Base-by-base conservation (phyloP, 2,329 filamentous ascomycete species). In the Pseudopyrenochaeta lycopersici region DNA sequence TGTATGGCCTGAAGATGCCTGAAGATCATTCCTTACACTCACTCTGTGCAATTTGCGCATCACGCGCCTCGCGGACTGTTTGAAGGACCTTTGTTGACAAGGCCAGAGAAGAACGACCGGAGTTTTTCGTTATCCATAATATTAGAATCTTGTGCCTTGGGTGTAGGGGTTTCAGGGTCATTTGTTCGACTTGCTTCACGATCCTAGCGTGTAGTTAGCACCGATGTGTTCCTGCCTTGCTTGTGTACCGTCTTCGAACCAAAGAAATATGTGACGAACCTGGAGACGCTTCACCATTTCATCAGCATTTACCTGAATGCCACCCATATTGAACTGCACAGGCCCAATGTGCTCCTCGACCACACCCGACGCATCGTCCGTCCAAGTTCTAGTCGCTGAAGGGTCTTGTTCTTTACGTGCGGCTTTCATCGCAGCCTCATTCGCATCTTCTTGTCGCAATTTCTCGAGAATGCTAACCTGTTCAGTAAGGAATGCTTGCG, bases 271-370 rank as follows among this genome's bases (percentile, higher is more conserved):
- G 18, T 7, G n/a, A 51, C 64, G 32, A 78, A 94, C 91, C 85
- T 92, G 93, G 56, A 96, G 81, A 66, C 90, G 86, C 75, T 92
- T 90, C 52, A 97, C 79, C 90, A 96, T 95, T 68, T 97, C 92
- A 70, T 97, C 93, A 7, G 92, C 92, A 76, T 97, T 92, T 27
- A 97, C 91, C 72, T 97, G 92, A 59, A 99, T 97, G 47, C 95
- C 95, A 36, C 95, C 95, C 84, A 99, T 95, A 74, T 99, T 99
- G 80, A 98, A 97, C 71, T 97, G 92, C 60, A 97, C 92, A 0
- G 93, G 92, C 0, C 93, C 93, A 68, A 97, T 96, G 67, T 96
- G 92, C 54, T 77, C 73, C 49, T 78, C 75, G 4, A 78, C 74
- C 10, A 77, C 71, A n/a, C 74, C 72, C 35, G 72, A 73, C 7